Base-by-base conservation (phyloP, 352 stramenopile species). In the Globisporangium camurandrum region DNA sequence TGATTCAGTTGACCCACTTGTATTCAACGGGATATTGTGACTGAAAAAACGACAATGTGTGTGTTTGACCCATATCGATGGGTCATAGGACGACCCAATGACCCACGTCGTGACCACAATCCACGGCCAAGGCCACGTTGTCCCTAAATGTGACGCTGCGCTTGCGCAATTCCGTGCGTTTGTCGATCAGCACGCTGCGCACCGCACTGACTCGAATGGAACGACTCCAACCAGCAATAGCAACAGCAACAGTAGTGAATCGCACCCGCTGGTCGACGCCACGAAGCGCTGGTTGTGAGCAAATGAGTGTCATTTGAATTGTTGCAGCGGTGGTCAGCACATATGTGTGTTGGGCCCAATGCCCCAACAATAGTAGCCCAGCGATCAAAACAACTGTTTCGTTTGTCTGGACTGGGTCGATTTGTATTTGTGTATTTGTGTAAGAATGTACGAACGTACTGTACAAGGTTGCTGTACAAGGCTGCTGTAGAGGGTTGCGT, bases 71-170 rank as follows among this genome's bases (percentile, higher is more conserved):
- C n/a, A n/a, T 1, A 19, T 12, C 24, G 12, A 46, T 24, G 2
- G 17, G 14, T 41, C 17, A 2, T 42, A n/a, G n/a, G 2, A 46
- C 31, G 40, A 57, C 39, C 38, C 45, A 19, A 31, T 24, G 28
- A 59, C 27, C 40, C 61, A 69, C 46, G 72, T 90, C 45, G 28
- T 73, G 30, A 88, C 70, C 11, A 75, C 68, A 17, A 66, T 81
- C 26, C 81, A 93, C 63, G 68, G 57, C 46, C 76, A 90, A 59
- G 81, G 81, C 45, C 81, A 93, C 48, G 77, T 93, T 43, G 74
- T 90, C 40, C 81, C 81, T 36, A 93, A 93, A 53, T 80, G 71
- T 27, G 67, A 84, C 37, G 53, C 58, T 38, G 75, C 68, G n/a
- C 62, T 71, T 20, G 58, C 63, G 22, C 56, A 63, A 17, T 80